These are phyloP conservation scores for Raddia guianensis DNA, from an alignment of 176 grass and related monocot genomes.

Conservation along the genomic window DNA sequence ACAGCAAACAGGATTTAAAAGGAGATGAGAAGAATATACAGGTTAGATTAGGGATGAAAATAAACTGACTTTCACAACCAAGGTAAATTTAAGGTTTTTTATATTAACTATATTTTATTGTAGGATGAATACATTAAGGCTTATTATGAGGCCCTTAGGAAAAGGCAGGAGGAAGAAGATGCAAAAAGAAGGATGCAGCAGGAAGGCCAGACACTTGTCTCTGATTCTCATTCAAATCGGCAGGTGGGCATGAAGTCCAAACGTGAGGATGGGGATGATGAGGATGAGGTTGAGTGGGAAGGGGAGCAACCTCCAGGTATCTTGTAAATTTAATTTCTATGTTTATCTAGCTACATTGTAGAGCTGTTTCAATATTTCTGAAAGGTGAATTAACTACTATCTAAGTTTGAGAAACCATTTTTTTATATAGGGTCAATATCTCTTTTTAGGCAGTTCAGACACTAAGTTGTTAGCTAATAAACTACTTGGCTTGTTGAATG, in stretches of 20 bases:
- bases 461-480: slow-evolving; percentile 9
- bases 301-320: slow-evolving; percentile 63
- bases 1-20: slow-evolving; percentile 69
- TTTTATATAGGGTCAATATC: neutral
- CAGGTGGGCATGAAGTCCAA: slow-evolving; percentile 83
- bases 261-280: slow-evolving; percentile 61
- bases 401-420: neutral
- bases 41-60: slow-evolving; percentile 50
- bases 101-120: slow-evolving; percentile 17
- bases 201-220: slow-evolving; percentile 39
- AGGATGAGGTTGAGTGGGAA: slow-evolving; percentile 82
- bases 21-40: slow-evolving; percentile 71
- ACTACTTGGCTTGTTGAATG: neutral
- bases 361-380: slow-evolving; percentile 2
- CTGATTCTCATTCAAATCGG: slow-evolving; percentile 55
- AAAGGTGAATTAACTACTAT: neutral
- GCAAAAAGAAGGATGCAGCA: slow-evolving; percentile 48
- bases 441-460: neutral
- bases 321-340: slow-evolving; percentile 3
- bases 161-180: slow-evolving; percentile 66
- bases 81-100: slow-evolving; percentile 27
- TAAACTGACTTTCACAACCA: slow-evolving; percentile 14
- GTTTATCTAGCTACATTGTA: slow-evolving; percentile 18
- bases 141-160: slow-evolving; percentile 76
- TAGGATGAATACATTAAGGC: slow-evolving; percentile 93